Evolutionary conservation across 306 rosid species (phyloP).

Genomic region (Cucumis hystrix): DNA sequence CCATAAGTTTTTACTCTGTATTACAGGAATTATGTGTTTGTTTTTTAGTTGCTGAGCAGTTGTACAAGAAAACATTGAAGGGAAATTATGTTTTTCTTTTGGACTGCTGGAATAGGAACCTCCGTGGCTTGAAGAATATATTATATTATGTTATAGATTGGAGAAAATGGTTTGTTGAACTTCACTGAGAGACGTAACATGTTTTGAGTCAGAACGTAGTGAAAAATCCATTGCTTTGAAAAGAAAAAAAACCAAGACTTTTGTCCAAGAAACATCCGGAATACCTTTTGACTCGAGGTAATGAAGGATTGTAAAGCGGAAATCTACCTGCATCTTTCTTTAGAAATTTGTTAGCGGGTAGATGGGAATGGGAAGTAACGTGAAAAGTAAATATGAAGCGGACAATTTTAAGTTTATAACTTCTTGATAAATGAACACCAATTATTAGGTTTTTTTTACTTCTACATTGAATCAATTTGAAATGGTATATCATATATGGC

Average conservation of each 20-base stretch:
- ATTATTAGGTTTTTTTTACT: background rate
- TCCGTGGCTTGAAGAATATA: background rate
- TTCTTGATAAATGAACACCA: background rate
- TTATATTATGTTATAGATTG: background rate
- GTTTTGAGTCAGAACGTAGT: background rate
- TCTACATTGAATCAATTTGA: background rate
- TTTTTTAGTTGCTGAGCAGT: background rate
- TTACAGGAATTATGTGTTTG: background rate
- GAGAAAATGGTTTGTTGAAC: background rate
- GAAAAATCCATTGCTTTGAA: background rate
- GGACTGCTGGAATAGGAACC: background rate
- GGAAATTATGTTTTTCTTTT: background rate
- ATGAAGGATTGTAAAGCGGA: background rate
- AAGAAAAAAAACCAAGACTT: background rate
- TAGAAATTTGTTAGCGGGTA: background rate
- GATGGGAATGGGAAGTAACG: background rate
- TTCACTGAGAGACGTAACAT: background rate
- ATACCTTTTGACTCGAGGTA: background rate
- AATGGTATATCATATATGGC: background rate
- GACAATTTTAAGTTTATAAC: background rate
- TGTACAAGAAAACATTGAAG: background rate
- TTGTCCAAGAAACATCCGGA: background rate
- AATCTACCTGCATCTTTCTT: background rate
- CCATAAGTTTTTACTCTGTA: background rate
- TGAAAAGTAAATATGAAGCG: background rate